A percentile compares a stretch with the other conserved stretches of the same genome.
Evolutionary conservation across 2,329 filamentous ascomycete species (phyloP).

Genomic region (Diaporthe sp.): DNA sequence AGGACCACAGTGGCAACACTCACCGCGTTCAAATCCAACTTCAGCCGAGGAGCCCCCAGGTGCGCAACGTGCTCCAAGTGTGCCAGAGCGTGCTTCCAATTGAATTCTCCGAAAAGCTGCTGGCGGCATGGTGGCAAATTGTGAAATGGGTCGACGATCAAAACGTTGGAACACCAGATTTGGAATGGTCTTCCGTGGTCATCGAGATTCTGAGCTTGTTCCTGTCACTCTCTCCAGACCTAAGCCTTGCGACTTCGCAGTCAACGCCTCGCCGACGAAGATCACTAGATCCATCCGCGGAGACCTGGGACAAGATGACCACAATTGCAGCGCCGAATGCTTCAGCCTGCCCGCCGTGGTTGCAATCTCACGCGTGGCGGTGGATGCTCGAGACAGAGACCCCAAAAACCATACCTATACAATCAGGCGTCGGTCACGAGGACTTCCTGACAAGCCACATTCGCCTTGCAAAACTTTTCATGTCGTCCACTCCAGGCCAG

Average conservation of each 20-base stretch:
- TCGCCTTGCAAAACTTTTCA: slow-evolving; percentile 73
- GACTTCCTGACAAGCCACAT: slow-evolving; percentile 65
- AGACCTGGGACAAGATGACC: slow-evolving; percentile 55
- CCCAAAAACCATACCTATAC: slow-evolving; percentile 14
- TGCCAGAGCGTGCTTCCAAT: slow-evolving; percentile 75
- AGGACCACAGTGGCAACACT: slow-evolving; percentile 71
- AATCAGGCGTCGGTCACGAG: slow-evolving; percentile 41
- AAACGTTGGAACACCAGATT: slow-evolving; percentile 59
- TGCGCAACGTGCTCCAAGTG: slow-evolving; percentile 70
- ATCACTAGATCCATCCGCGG: slow-evolving; percentile 42
- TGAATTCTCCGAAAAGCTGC: slow-evolving; percentile 69
- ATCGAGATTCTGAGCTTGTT: slow-evolving; percentile 75
- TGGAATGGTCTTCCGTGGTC: slow-evolving; percentile 78
- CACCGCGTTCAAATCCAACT: slow-evolving; percentile 79
- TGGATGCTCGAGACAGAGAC: slow-evolving; percentile 75
- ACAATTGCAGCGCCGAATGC: slow-evolving; percentile 61
- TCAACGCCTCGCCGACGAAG: slow-evolving; percentile 52
- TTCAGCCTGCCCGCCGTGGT: slow-evolving; percentile 65
- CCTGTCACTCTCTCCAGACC: slow-evolving; percentile 59
- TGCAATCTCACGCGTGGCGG: slow-evolving; percentile 75
- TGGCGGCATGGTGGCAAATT: slow-evolving; percentile 80
- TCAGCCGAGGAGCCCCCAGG: slow-evolving; percentile 73
- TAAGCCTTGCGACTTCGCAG: slow-evolving; percentile 20
- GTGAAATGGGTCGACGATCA: slow-evolving; percentile 75
- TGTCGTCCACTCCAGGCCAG: slow-evolving; percentile 70